Percentiles rank a stretch among this genome's conserved stretches.
These are phyloP conservation scores for Trichoderma citrinoviride DNA, from an alignment of 2,329 filamentous ascomycete species.

Conservation along the genomic window DNA sequence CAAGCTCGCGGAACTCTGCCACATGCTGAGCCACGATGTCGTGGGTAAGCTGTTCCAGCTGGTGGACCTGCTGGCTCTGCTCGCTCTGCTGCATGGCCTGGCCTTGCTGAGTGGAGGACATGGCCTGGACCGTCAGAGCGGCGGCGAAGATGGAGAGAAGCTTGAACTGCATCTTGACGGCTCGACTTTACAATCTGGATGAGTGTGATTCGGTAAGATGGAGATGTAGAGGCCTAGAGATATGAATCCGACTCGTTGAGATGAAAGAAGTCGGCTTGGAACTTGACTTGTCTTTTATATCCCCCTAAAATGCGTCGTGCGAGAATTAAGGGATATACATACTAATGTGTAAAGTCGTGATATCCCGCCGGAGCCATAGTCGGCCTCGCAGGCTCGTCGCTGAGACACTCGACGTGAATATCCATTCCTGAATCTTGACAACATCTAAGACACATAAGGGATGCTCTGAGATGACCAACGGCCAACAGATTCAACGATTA, in stretches of 20 bases:
- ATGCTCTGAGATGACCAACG: neutral
- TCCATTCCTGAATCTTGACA: neutral
- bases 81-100: neutral
- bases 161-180: constrained; percentile 26
- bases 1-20: neutral
- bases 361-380: neutral
- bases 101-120: constrained; percentile 10
- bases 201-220: neutral
- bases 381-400: neutral
- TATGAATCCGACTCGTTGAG: neutral
- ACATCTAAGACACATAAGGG: neutral
- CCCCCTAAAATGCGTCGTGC: neutral
- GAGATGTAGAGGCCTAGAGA: neutral
- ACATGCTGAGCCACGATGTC: constrained; percentile 4
- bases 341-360: neutral
- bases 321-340: neutral
- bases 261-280: neutral
- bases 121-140: constrained; percentile 23
- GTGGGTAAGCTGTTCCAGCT: neutral
- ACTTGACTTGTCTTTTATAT: constrained; percentile 11
- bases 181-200: neutral
- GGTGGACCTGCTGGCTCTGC: neutral
- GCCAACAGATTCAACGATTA: neutral
- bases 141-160: constrained; percentile 24
- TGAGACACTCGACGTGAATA: neutral